phyloP scores from a whole-genome alignment of 2,329 filamentous ascomycete genomes.

The Bipolaris bicolor region DNA sequence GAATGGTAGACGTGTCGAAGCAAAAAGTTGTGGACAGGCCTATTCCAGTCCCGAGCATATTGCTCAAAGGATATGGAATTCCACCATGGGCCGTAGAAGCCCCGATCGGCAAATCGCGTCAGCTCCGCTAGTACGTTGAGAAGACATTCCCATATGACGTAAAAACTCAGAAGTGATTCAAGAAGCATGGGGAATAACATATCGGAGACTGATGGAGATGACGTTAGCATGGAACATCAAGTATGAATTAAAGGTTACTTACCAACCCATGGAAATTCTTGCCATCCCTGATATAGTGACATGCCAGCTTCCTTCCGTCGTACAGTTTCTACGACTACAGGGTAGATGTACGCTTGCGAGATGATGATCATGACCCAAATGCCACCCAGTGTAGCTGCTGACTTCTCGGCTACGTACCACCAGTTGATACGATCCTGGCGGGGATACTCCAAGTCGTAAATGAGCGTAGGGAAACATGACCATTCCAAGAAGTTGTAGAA shows the following conservation, averaged over 20 bases:
- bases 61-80: slow-evolving; percentile 70
- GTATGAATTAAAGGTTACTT: background rate
- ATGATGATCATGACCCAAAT: slow-evolving; percentile 81
- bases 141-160: slow-evolving; percentile 74
- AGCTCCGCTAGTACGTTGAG: slow-evolving; percentile 79
- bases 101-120: slow-evolving; percentile 77
- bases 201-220: slow-evolving; percentile 60
- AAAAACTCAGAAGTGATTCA: slow-evolving; percentile 79
- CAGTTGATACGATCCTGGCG: slow-evolving; percentile 73
- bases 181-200: slow-evolving; percentile 80
- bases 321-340: slow-evolving; percentile 71
- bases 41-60: slow-evolving; percentile 81
- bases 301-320: slow-evolving; percentile 71
- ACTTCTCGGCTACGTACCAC: slow-evolving; percentile 76
- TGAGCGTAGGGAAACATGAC: slow-evolving; percentile 74
- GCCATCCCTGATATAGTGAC: slow-evolving; percentile 65
- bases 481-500: slow-evolving; percentile 71
- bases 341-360: slow-evolving; percentile 78
- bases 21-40: slow-evolving; percentile 79
- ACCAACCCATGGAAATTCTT: slow-evolving; percentile 72
- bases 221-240: background rate
- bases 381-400: slow-evolving; percentile 71
- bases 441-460: slow-evolving; percentile 81
- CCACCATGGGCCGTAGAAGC: slow-evolving; percentile 66
- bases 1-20: slow-evolving; percentile 80